phyloP scores from a whole-genome alignment of 495 filamentous ascomycete species.

The Penicillium antarcticum region DNA sequence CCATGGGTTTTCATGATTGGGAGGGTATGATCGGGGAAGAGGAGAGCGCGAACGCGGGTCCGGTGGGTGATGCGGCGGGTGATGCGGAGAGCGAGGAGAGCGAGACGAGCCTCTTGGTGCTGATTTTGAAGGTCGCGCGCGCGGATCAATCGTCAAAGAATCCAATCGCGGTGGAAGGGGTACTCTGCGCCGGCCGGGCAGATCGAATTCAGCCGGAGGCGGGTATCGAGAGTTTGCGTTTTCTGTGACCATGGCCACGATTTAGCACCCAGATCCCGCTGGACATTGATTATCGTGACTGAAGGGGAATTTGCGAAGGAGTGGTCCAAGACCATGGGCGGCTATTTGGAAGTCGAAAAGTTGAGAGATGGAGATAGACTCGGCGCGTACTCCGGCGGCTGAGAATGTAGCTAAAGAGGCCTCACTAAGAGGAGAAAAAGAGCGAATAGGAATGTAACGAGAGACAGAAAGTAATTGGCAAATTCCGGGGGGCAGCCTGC shows the following conservation, averaged over 20 bases:
- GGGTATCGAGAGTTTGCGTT: conserved; percentile 40
- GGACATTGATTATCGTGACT: conserved; percentile 42
- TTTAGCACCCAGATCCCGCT: conserved; percentile 38
- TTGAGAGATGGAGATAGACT: conserved; percentile 4
- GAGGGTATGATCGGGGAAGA: conserved; percentile 15
- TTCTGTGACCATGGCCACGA: conserved; percentile 52
- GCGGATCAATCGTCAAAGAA: conserved; percentile 32
- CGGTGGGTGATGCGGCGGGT: conserved; percentile 7
- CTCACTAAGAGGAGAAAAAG: background rate
- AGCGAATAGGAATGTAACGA: conserved; percentile 8
- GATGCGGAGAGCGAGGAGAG: conserved; percentile 18
- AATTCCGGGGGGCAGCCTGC: conserved; percentile 17
- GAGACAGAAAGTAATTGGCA: conserved; percentile 1
- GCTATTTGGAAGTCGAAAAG: background rate
- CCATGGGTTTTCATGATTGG: conserved; percentile 25
- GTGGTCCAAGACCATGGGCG: background rate
- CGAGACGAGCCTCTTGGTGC: conserved; percentile 21
- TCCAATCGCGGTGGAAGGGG: conserved; percentile 34
- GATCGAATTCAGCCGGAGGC: conserved; percentile 32
- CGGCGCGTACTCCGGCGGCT: no score
- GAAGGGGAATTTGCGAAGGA: conserved; percentile 1
- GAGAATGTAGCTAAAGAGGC: no score
- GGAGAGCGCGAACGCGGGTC: conserved; percentile 29
- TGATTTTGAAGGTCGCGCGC: conserved; percentile 24
- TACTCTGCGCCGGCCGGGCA: conserved; percentile 32